Evolutionary conservation across 805 yeast species (phyloP), one percentile per base, ranked within the genome.

Genomic region (Pichia ethanolica): DNA sequence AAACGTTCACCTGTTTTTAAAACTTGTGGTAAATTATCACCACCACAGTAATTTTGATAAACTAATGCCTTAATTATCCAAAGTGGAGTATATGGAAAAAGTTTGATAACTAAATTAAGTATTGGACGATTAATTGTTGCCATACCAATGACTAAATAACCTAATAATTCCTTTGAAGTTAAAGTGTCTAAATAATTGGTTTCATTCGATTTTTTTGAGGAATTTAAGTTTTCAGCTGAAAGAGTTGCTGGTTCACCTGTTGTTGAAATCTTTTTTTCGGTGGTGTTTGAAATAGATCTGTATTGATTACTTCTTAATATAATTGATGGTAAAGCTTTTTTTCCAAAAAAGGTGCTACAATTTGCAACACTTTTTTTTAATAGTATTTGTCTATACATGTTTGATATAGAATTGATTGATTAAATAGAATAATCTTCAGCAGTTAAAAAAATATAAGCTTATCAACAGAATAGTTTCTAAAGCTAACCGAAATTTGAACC

Each of bases 11-110:
- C 96, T 5, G 96, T 85, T 48, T 71, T 64, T 47, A 79, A 71
- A 12, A 90, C 93, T 55, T 89, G 86, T 10, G 67, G 66, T 48
- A 83, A 75, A 52, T 77, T 79, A 59, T 86, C 91, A 50, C 98
- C 98, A 38, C 98, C 98, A 63, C 95, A 85, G 69, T 91, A 90
- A 53, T 87, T 75, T 52, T 84, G 84, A 64, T 86, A 89, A 14
- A 90, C 87, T 54, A 89, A 72, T 39, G 78, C 67, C 67, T 82
- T 86, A 54, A 90, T 75, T 39, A 89, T 47, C 53, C 78, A 73
- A 56, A 84, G 71, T 25, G 98, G 98, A 11, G 83, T 77, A 55
- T 75, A 79, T 3, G 95, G 95, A 68, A 86, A 86, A 7, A 77
- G 40, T 56, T 76, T 81, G 58, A 84, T 82, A 44, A 81, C 83